Base-by-base conservation (phyloP, 169 alveolate genomes). In the Plasmodium reichenowi region DNA sequence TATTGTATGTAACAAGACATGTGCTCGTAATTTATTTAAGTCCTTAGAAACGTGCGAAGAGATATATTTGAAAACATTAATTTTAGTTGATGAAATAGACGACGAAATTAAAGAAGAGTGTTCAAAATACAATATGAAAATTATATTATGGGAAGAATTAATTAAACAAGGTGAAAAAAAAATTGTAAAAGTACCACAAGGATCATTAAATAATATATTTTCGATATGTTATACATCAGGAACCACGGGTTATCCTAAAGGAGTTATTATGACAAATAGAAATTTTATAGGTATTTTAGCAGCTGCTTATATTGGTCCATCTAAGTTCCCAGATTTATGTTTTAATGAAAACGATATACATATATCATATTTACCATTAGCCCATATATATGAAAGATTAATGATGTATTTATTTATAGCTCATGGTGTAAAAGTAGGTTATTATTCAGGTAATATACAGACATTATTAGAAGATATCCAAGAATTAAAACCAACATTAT, bases 211-310 rank as follows among this genome's bases (percentile, higher is more conserved):
- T 24, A 89, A 95, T 29, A 60, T 97, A 24, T 95, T 90, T 93
- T 96, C 98, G 8, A 94, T 98, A 26, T 98, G 99, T 74, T 98
- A 97, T 93, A 98, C 99, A 20, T 96, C 99, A 17, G 99, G 99
- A 13, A 98, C 99, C 1, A 98, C 99, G 38, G 99, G 99, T 68
- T 80, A 80, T 48, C 99, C 99, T 9, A 98, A 98, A 94, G 99
- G 99, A 32, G 99, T 97, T 24, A 95, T 98, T 95, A 91, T 98
- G 73, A 93, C 99, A 1, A 98, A 68, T 52, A 75, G 59, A 54
- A 92, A 78, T 80, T 92, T 87, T 68, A 1, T 78, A 48, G 78
- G 72, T 2, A 72, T 48, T 22, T 43, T 78, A 50, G 22, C 60
- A 9, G 47, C 89, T 10, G 50, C 72, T 6, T 2, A 48, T 45